Percentiles rank a stretch among this genome's conserved stretches.
These are phyloP conservation scores for Marasmius oreades DNA, from an alignment of 1,284 basidiomycete genomes.

Conservation along the genomic window DNA sequence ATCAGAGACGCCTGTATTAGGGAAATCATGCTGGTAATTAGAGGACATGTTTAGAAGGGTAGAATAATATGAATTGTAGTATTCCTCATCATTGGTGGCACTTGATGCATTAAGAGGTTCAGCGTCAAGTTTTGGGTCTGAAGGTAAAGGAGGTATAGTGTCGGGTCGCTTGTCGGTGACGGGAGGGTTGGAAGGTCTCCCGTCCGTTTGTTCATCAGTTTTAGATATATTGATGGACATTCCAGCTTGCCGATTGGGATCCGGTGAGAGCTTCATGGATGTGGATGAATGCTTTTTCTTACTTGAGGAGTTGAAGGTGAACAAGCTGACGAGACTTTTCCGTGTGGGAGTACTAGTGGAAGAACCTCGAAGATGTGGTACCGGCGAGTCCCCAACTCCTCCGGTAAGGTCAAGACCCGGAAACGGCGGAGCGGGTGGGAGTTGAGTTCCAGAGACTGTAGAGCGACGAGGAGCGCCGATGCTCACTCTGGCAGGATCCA, in stretches of 20 bases:
- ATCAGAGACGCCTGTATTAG: conserved; percentile 14
- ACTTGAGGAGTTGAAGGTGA: conserved; percentile 36
- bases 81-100: conserved; percentile 30
- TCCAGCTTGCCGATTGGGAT: conserved; percentile 19
- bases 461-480: conserved; percentile 24
- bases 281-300: conserved; percentile 23
- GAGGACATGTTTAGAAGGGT: conserved; percentile 17
- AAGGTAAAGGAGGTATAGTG: neutral
- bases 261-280: neutral
- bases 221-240: neutral
- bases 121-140: conserved; percentile 7
- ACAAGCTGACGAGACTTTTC: conserved; percentile 46
- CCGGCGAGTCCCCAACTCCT: conserved; percentile 59
- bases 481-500: conserved; percentile 28
- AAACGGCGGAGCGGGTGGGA: conserved; percentile 35
- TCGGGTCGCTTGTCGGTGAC: neutral
- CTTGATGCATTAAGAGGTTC: conserved; percentile 6
- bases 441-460: conserved; percentile 27
- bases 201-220: neutral
- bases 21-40: conserved; percentile 15
- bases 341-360: conserved; percentile 30
- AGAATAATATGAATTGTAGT: conserved; percentile 37
- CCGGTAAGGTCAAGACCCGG: conserved; percentile 41
- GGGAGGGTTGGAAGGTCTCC: neutral
- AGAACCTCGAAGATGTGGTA: conserved; percentile 30